phyloP scores from a whole-genome alignment of 139 green algal species.

The Volvox reticuliferus region DNA sequence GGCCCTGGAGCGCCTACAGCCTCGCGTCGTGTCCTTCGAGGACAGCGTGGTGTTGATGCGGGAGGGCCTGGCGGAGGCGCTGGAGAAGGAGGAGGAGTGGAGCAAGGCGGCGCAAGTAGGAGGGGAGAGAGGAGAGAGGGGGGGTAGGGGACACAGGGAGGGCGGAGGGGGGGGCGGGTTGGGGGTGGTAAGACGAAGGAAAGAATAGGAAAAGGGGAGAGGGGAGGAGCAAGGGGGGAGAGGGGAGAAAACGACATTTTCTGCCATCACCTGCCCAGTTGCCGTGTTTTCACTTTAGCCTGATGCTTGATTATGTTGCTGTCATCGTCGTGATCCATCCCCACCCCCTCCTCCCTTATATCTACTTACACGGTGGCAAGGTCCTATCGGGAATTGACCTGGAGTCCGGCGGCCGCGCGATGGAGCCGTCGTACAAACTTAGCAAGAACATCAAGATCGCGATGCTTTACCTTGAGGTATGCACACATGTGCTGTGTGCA shows the following conservation, averaged over 20 bases:
- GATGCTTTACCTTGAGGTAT: constrained; percentile 89
- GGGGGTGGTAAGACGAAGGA: not conserved
- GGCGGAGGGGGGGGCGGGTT: not conserved
- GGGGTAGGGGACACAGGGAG: not conserved
- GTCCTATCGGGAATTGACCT: constrained; percentile 94
- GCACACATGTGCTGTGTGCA: not conserved
- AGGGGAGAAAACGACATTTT: not conserved
- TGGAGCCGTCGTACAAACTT: constrained; percentile 89
- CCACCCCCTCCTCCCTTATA: too few species aligned
- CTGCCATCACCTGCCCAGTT: too few species aligned
- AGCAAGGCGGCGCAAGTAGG: constrained; percentile 82
- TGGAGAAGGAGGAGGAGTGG: constrained; percentile 92
- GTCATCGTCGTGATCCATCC: too few species aligned
- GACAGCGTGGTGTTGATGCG: constrained; percentile 82
- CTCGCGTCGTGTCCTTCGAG: constrained; percentile 89
- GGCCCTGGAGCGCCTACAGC: constrained; percentile 80
- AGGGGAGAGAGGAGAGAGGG: not conserved
- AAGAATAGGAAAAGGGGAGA: not conserved
- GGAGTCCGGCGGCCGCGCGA: constrained; percentile 69
- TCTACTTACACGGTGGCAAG: not conserved
- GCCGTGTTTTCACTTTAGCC: too few species aligned
- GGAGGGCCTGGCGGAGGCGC: constrained; percentile 76
- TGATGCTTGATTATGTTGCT: too few species aligned
- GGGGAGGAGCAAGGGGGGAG: not conserved
- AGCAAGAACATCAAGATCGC: constrained; percentile 94